A percentile compares a stretch with the other conserved stretches of the same genome.
phyloP scores from a whole-genome alignment of 345 rosid species.

The Clarkia xantiana region DNA sequence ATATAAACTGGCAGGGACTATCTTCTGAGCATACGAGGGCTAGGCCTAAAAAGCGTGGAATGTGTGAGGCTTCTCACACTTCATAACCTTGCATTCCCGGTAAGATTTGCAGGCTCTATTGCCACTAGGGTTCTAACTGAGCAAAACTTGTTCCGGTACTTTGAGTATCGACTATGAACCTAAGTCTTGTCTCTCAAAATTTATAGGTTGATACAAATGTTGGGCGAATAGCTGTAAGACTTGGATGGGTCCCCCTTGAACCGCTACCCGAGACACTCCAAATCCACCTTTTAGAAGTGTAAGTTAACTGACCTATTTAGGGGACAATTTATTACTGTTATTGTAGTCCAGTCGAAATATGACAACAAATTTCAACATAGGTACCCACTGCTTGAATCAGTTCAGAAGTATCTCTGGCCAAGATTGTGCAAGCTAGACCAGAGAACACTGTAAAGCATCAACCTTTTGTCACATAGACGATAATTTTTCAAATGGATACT shows the following conservation, averaged over 20 bases:
- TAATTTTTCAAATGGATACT: too few relatives aligned
- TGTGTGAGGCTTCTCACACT: slow-evolving; percentile 90
- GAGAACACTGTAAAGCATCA: slow-evolving; percentile 49
- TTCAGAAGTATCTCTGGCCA: slow-evolving; percentile 95
- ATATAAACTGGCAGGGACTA: slow-evolving; percentile 48
- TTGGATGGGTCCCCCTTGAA: slow-evolving; percentile 96
- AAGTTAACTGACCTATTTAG: slow-evolving; percentile 19
- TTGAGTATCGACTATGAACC: background rate
- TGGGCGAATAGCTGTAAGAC: slow-evolving; percentile 87
- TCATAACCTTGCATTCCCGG: slow-evolving; percentile 88
- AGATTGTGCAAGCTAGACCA: slow-evolving; percentile 92
- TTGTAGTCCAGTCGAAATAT: background rate
- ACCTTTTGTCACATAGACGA: slow-evolving; percentile 5
- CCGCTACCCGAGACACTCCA: slow-evolving; percentile 92
- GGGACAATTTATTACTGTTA: background rate
- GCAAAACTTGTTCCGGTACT: background rate
- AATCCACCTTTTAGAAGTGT: slow-evolving; percentile 84
- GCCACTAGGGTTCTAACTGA: background rate
- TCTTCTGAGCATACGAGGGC: slow-evolving; percentile 63
- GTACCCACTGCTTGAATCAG: slow-evolving; percentile 76
- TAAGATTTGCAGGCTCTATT: slow-evolving; percentile 24
- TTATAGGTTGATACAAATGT: slow-evolving; percentile 91
- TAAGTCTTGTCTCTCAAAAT: background rate
- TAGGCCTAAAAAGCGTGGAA: slow-evolving; percentile 93
- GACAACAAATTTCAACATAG: slow-evolving; percentile 16